Evolutionary conservation across 306 rosid genomes (phyloP).

Genomic region (Prinsepia uniflora): DNA sequence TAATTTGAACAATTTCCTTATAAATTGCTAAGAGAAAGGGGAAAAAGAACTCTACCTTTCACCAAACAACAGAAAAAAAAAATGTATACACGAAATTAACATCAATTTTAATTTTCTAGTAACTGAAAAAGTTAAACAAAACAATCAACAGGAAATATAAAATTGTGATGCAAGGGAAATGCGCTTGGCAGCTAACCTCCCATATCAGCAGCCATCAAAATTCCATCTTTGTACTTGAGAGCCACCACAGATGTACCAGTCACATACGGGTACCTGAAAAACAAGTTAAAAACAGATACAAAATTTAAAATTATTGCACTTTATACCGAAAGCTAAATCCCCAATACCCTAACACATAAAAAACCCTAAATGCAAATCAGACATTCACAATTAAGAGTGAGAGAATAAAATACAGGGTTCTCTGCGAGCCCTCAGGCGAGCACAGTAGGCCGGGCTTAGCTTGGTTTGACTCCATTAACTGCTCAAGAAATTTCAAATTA

Average conservation of each 20-base stretch:
- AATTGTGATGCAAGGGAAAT: background rate
- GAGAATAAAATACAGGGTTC: constrained; percentile 54
- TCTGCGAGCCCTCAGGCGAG: constrained; percentile 42
- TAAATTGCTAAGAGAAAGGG: background rate
- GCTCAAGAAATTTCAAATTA: background rate
- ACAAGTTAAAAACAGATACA: background rate
- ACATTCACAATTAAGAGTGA: background rate
- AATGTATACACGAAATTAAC: background rate
- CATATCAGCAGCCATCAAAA: constrained; percentile 90
- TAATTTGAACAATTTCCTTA: background rate
- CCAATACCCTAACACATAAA: background rate
- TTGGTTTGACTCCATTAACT: constrained; percentile 37
- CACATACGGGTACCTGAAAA: constrained; percentile 77
- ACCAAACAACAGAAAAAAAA: constrained; percentile 1
- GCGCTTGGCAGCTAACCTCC: constrained; percentile 56
- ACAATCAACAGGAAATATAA: background rate
- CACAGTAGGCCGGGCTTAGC: constrained; percentile 21
- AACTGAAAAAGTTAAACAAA: background rate
- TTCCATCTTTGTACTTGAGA: constrained; percentile 89
- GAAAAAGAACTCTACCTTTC: background rate
- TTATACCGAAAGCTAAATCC: background rate
- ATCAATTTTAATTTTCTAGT: background rate
- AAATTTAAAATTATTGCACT: background rate
- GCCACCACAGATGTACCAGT: constrained; percentile 92
- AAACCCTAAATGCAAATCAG: background rate